Evolutionary conservation across 176 grass and related monocot species (phyloP).

Genomic region (Dendrocalamus sinicus): DNA sequence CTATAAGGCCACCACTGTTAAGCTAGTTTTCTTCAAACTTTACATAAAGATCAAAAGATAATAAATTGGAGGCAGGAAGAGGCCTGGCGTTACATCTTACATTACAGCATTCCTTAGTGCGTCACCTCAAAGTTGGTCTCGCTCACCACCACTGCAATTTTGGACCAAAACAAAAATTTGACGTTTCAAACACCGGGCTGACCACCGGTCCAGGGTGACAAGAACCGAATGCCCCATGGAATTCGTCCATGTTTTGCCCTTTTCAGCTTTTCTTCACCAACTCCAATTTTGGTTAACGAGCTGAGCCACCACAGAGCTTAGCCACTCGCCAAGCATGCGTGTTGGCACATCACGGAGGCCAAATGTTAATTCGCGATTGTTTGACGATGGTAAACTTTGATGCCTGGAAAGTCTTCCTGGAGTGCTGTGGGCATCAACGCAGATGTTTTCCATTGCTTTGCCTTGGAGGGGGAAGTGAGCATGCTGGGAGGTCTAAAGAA

Average conservation of each 20-base stretch:
- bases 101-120: constrained; percentile 29
- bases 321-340: too few relatives aligned
- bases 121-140: constrained; percentile 29
- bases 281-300: background rate
- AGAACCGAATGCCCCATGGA: constrained; percentile 40
- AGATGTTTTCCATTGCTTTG: constrained; percentile 3
- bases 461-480: background rate
- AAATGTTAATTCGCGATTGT: background rate
- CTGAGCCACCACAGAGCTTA: background rate
- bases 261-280: constrained; percentile 28
- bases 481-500: background rate
- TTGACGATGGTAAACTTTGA: background rate
- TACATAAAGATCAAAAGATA: constrained; percentile 1
- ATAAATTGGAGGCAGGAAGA: background rate
- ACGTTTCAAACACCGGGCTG: constrained; percentile 28
- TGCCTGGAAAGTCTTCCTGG: background rate
- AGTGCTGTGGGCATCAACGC: background rate
- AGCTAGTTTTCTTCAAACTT: background rate
- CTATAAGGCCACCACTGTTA: background rate
- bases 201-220: constrained; percentile 23
- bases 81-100: background rate
- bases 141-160: constrained; percentile 6
- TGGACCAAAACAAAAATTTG: background rate
- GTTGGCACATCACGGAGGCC: background rate
- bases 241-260: background rate